Base-by-base conservation (phyloP, 2,329 filamentous ascomycete species). In the Coleophoma eucalyptorum region DNA sequence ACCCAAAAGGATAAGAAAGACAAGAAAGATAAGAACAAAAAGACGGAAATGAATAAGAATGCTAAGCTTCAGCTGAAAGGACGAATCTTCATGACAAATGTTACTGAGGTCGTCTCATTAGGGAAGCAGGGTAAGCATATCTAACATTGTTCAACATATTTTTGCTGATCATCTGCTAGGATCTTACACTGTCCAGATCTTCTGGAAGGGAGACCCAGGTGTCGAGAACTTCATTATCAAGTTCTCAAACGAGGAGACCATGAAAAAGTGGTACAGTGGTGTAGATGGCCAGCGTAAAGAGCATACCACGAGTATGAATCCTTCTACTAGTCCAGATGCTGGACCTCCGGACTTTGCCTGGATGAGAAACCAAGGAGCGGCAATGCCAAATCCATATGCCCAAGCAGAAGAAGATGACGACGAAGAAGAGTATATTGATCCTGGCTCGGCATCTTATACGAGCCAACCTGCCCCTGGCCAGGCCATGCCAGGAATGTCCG, bases 51-150 rank as follows among this genome's bases (percentile, higher is more conserved):
- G 69, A 6, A 78, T 83, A 51, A 89, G 84, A 67, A 65, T 69
- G 43, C 87, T 40, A 96, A 93, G 70, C 77, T 97, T 54, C 92
- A 97, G 69, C 79, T 99, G 31, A 99, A 99, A 71, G 94, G 94
- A 37, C 84, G 94, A 47, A 99, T 99, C 62, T 97, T 97, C 72
- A 97, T 99, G 92, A 91, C 92, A 60, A 99, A 99, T 65, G 93
- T 99, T 49, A 97, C 92, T 37, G 90, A 97, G 67, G 86, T 96
- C n/a, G 77, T 96, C 40, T 92, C 88, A 16, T 77, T 94, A 53
- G 84, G 87, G 46, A 96, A 92, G 69, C 89, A 90, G 70, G 91
- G 92, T 95, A 81, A 65, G 80, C 19, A 31, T n/a, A n/a, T n/a
- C 48, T 55, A 37, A 41, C 20, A 33, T 49, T 5, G 31, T 49